Conservation (phyloP, 495 filamentous ascomycete species). For the Xylaria longipes region DNA sequence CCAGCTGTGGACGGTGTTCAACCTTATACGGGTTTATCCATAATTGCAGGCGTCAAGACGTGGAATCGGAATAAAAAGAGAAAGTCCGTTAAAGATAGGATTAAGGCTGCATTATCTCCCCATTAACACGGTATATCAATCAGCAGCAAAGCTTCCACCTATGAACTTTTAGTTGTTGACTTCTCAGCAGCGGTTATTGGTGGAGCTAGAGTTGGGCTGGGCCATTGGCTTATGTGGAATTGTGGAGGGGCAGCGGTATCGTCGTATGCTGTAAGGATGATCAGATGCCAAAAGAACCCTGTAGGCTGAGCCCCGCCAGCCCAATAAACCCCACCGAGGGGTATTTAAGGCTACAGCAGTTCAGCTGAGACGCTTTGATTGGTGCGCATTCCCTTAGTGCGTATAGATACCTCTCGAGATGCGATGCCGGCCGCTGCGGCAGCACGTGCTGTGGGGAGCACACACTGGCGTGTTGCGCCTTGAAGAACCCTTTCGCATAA, state of each 20-base stretch:
- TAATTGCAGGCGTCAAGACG: not conserved
- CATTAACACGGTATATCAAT: not conserved
- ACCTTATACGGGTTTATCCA: not conserved
- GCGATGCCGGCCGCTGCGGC: constrained; percentile 11
- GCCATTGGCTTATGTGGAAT: not conserved
- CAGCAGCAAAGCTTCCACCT: not conserved
- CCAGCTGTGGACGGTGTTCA: not conserved
- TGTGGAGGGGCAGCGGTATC: not conserved
- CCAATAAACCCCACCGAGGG: not conserved
- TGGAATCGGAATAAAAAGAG: not conserved
- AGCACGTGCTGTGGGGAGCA: constrained; percentile 15
- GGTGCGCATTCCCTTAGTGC: constrained; percentile 18
- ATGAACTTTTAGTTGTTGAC: not conserved
- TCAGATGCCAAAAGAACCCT: not conserved
- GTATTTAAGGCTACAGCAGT: not conserved
- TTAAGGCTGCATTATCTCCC: not conserved
- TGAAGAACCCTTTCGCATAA: constrained; percentile 15
- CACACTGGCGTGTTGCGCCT: constrained; percentile 3
- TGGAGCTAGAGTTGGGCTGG: not conserved
- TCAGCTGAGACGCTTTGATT: constrained; percentile 3
- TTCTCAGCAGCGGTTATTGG: not conserved
- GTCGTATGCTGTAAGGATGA: constrained; percentile 15
- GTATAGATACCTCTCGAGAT: not conserved
- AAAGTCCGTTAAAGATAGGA: not conserved
- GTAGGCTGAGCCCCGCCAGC: constrained; percentile 10